Evolutionary conservation across 306 rosid genomes (phyloP).

Genomic region (Vigna reflexopilosa): DNA sequence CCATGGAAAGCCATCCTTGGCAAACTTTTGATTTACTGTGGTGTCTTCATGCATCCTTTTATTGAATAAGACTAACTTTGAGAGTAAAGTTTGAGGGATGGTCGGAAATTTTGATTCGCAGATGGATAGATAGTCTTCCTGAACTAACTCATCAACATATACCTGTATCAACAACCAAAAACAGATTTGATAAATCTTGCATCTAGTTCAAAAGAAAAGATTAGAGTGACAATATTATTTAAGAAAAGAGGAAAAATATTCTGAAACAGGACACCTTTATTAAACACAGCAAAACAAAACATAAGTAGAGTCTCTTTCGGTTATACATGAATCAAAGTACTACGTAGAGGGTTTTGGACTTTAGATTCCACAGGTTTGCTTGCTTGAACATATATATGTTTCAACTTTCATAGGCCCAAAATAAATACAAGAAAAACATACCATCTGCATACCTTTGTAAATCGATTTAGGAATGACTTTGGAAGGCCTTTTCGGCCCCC

Average conservation of each 20-base stretch:
- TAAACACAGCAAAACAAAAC: not conserved
- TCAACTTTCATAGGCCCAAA: not conserved
- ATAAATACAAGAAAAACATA: not conserved
- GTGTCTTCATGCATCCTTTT: conserved; percentile 81
- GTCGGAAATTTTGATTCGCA: conserved; percentile 75
- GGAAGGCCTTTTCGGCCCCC: conserved; percentile 98
- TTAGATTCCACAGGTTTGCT: not conserved
- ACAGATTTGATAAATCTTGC: conserved; percentile 11
- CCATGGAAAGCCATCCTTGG: conserved; percentile 93
- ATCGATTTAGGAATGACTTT: conserved; percentile 89
- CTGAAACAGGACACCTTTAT: not conserved
- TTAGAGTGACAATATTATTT: not conserved
- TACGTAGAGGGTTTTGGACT: not conserved
- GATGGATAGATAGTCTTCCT: conserved; percentile 79
- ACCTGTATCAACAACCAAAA: conserved; percentile 65
- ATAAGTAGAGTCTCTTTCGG: not conserved
- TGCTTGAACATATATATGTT: not conserved
- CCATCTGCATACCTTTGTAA: conserved; percentile 74
- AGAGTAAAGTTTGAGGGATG: conserved; percentile 61
- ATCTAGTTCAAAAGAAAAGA: conserved; percentile 11
- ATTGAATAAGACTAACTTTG: conserved; percentile 73
- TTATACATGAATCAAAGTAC: conserved; percentile 11
- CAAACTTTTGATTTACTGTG: conserved; percentile 74
- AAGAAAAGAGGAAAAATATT: not conserved
- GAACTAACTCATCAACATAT: conserved; percentile 84